A percentile compares a stretch with the other conserved stretches of the same genome.
These are phyloP conservation scores for Cyphellophora europaea DNA, from an alignment of 2,329 filamentous ascomycete species.

Conservation along the genomic window DNA sequence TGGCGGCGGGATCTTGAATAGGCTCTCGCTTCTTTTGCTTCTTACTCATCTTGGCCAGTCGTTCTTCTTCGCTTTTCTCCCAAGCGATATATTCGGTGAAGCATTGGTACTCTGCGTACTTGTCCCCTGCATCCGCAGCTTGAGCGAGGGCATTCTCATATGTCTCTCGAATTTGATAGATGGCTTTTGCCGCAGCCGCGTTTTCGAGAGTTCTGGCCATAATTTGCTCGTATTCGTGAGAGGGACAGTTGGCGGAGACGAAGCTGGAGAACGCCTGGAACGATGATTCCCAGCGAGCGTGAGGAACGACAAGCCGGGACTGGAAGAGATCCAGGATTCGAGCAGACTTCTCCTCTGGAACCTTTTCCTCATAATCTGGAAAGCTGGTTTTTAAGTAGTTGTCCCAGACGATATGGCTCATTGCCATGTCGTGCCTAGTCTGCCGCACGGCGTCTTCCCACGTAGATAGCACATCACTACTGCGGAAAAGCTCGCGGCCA, in stretches of 20 bases:
- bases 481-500: constrained; percentile 50
- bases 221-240: constrained; percentile 38
- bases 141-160: constrained; percentile 46
- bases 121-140: constrained; percentile 43
- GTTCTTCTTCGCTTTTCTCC: constrained; percentile 56
- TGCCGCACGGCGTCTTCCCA: constrained; percentile 47
- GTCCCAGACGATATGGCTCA: constrained; percentile 54
- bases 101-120: constrained; percentile 41
- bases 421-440: constrained; percentile 52
- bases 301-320: constrained; percentile 47
- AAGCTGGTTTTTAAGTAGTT: constrained; percentile 47
- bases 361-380: constrained; percentile 40
- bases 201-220: constrained; percentile 47
- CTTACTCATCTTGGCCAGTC: constrained; percentile 35
- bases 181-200: constrained; percentile 43
- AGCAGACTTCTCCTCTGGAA: constrained; percentile 38
- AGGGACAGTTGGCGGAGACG: constrained; percentile 45
- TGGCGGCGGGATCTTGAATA: constrained; percentile 29
- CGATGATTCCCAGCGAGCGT: constrained; percentile 51
- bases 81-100: constrained; percentile 69
- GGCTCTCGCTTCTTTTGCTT: constrained; percentile 20
- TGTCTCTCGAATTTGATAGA: constrained; percentile 42
- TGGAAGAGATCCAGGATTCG: constrained; percentile 43
- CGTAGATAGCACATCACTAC: constrained; percentile 44
- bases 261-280: constrained; percentile 52